phyloP scores from a whole-genome alignment of 192 early-diverging fungal species.

The Coemansia pectinata region DNA sequence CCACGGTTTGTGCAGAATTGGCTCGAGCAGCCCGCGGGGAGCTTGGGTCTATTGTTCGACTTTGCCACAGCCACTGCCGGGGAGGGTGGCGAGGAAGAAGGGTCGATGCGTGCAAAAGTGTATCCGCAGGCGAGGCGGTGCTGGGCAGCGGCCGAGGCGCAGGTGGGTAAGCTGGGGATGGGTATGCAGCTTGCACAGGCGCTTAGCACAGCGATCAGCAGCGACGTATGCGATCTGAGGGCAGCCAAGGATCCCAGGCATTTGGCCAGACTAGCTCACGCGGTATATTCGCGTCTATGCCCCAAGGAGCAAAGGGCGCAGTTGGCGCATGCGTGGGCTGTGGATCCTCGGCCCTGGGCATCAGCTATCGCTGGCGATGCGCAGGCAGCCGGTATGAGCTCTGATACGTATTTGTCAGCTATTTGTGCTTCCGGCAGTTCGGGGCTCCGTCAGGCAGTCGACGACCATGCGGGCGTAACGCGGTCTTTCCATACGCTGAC shows the following conservation, averaged over 20 bases:
- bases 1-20: constrained; percentile 42
- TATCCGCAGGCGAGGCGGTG: constrained; percentile 23
- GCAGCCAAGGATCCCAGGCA: constrained; percentile 22
- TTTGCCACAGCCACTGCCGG: constrained; percentile 13
- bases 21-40: constrained; percentile 9
- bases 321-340: constrained; percentile 27
- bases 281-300: constrained; percentile 30
- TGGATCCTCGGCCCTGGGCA: constrained; percentile 16
- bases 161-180: constrained; percentile 13
- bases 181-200: constrained; percentile 32
- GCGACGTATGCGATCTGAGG: constrained; percentile 13
- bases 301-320: constrained; percentile 16
- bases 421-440: constrained; percentile 18
- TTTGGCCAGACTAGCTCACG: constrained; percentile 35
- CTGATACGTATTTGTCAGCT: constrained; percentile 10
- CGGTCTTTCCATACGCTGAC: constrained; percentile 37
- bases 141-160: constrained; percentile 37
- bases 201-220: constrained; percentile 26
- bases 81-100: neutral
- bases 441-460: constrained; percentile 30
- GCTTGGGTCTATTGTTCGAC: constrained; percentile 37
- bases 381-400: neutral
- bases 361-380: constrained; percentile 13
- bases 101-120: neutral
- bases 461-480: neutral